Evolutionary conservation across 345 rosid species (phyloP), one percentile per base, ranked within the genome.

Genomic region (Populus nigra): DNA sequence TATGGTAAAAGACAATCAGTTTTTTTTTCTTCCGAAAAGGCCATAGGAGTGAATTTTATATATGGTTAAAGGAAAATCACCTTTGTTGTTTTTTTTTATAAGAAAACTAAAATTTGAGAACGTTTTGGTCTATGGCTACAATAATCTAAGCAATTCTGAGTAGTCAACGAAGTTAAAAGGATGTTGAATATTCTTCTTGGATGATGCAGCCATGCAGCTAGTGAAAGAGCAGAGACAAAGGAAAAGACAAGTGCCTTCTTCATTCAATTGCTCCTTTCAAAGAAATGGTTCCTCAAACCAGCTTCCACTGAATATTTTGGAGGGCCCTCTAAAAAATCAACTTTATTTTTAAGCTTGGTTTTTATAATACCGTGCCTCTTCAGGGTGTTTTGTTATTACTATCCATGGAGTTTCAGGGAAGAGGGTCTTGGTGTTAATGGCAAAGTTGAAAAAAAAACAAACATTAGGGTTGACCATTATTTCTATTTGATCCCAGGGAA

Each of bases 161-260:
- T 78, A 70, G 35, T 78, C 65, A 10, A 84, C 80, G 88, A 92
- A 92, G 86, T 84, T 87, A n/a, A 73, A 79, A 66, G 83, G 77
- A 39, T 33, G 71, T 12, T 74, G 85, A 62, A 79, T 75, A 27
- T 72, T 81, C 76, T 75, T 83, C 70, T 65, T 71, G 22, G 88
- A 23, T 18, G 86, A 73, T 65, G 86, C n/a, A 73, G 78, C 4
- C 36, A 33, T 33, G 36, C 68, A 29, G 91, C 87, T 70, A 92
- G 88, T 7, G 88, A 81, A 20, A 91, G 80, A 69, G 96, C 96
- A 25, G 98, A 88, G 69, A 83, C 75, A 33, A 92, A 88, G 73
- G 91, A 89, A 75, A 91, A 83, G 31, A 91, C 65, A 59, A 91
- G 83, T 3, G 84, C 83, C 69, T 65, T 29, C 20, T 68, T 45